phyloP scores from a whole-genome alignment of 495 filamentous ascomycete species.

The Neurospora sp. region DNA sequence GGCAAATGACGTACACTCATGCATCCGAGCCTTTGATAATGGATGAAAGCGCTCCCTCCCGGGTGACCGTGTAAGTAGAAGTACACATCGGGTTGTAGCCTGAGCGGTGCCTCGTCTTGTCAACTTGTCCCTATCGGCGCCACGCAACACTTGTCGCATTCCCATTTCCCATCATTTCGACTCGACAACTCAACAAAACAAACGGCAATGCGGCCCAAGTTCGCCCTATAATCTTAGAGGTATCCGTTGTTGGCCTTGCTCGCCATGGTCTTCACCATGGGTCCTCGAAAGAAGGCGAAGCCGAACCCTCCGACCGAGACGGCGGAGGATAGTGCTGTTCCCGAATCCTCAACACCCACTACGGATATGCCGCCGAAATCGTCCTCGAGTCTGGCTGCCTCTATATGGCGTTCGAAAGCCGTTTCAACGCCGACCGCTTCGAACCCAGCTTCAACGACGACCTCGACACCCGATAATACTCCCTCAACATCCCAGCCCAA shows the following conservation, averaged over 20 bases:
- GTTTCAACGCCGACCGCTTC: not conserved
- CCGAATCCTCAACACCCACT: conserved; percentile 9
- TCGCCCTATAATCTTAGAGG: not conserved
- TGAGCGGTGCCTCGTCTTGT: not conserved
- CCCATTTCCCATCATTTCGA: not conserved
- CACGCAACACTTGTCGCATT: not conserved
- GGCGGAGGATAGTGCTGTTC: conserved; percentile 29
- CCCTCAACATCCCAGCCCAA: conserved; percentile 1
- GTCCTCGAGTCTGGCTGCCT: not conserved
- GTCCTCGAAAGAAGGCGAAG: conserved; percentile 54
- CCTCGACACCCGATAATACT: conserved; percentile 3
- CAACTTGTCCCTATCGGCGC: not conserved
- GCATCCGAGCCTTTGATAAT: not conserved
- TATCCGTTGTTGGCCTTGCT: not conserved
- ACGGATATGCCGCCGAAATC: conserved; percentile 6
- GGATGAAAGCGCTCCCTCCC: not conserved
- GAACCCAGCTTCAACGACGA: not conserved
- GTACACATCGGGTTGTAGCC: not conserved
- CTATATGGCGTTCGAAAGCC: not conserved
- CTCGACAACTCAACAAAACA: not conserved
- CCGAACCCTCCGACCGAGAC: conserved; percentile 34
- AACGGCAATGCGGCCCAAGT: not conserved
- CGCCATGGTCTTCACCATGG: conserved; percentile 27
- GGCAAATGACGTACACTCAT: not conserved
- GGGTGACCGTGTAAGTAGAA: not conserved